phyloP scores from a whole-genome alignment of 2,329 filamentous ascomycete genomes.

The Grosmannia clavigera region DNA sequence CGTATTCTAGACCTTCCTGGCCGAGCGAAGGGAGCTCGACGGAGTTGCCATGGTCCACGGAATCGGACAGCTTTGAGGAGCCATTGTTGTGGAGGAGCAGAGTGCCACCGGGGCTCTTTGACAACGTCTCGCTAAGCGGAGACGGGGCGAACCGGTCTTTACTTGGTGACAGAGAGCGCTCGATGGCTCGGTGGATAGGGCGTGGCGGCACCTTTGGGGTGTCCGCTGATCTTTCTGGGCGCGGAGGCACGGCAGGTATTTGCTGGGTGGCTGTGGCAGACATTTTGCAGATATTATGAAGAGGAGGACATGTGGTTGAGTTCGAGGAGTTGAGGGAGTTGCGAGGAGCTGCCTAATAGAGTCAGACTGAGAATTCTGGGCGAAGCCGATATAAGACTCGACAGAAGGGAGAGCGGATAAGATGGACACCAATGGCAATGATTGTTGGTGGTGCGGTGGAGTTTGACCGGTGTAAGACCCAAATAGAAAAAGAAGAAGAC shows the following conservation, averaged over 20 bases:
- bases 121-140: slow-evolving; percentile 60
- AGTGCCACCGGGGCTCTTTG: slow-evolving; percentile 29
- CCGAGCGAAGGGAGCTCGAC: slow-evolving; percentile 76
- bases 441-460: neutral
- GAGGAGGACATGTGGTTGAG: neutral
- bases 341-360: neutral
- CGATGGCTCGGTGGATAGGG: slow-evolving; percentile 53
- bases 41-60: slow-evolving; percentile 54
- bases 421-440: neutral
- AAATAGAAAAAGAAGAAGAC: neutral
- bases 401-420: neutral
- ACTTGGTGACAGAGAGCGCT: slow-evolving; percentile 66
- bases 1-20: slow-evolving; percentile 85
- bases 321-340: neutral
- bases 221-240: slow-evolving; percentile 39
- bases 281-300: slow-evolving; percentile 22
- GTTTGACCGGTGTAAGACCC: neutral
- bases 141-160: slow-evolving; percentile 73
- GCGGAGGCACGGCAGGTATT: slow-evolving; percentile 43
- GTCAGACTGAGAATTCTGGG: neutral
- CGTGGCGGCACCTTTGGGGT: slow-evolving; percentile 68
- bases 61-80: slow-evolving; percentile 18
- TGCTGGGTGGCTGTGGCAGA: slow-evolving; percentile 36
- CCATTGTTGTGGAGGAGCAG: slow-evolving; percentile 22
- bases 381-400: neutral